Evolutionary conservation across 305 asterid genomes (phyloP), one percentile per base, ranked within the genome.

Genomic region (Fraxinus angustifolia): DNA sequence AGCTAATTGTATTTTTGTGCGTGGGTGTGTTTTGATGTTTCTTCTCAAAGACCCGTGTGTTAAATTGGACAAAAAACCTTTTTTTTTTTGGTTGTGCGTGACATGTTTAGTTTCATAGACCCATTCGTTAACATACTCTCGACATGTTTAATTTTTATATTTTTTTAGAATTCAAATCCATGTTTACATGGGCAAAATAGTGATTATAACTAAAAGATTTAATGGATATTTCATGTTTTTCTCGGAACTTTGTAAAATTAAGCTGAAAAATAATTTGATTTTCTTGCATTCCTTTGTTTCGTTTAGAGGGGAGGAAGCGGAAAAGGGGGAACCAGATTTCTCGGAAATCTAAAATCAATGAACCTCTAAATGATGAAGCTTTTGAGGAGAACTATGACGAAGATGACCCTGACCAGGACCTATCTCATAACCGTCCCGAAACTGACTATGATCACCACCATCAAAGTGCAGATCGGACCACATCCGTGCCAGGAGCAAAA

Each of bases 281-380:
- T 45, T 45, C 56, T 11, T 11, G 56, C 17, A 12, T 45, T 45
- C n/a, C 56, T 45, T 45, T 45, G 56, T 2, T 45, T 12, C 75
- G 56, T 85, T n/a, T 71, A 95, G 99, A 94, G 88, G 86, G 99
- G 99, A 91, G 92, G 97, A 94, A 91, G 94, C 93, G 99, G 83
- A 92, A 90, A 85, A 88, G 97, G 83, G 97, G 91, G 74, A 87
- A 90, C 28, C 83, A 85, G 60, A 86, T 91, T 79, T 86, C 91
- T 2, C 89, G 97, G 6, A 95, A 91, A 80, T 80, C 92, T 12
- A 92, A 88, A 85, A 88, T 88, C 34, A 90, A 86, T 79, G 91
- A 90, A 65, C 89, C 80, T 0, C 92, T 90, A 17, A 91, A 92
- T 38, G 98, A 92, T 33, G 98, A 92, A 75, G 84, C 86, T 48